These are phyloP conservation scores for Plasmodium billcollinsi DNA, from an alignment of 169 alveolate genomes.

Conservation along the genomic window DNA sequence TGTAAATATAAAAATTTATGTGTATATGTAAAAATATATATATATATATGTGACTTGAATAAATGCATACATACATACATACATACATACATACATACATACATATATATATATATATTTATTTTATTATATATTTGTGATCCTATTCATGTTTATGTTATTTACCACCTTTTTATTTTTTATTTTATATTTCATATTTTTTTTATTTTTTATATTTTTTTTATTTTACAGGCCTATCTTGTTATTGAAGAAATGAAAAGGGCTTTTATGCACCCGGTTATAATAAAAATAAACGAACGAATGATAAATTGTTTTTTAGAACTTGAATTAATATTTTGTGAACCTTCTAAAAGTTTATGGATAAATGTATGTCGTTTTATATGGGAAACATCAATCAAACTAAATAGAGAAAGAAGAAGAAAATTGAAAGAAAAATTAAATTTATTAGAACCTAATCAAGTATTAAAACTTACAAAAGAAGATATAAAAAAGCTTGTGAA, in stretches of 20 bases:
- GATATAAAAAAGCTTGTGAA: slow-evolving; percentile 47
- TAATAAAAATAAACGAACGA: slow-evolving; percentile 85
- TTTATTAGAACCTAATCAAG: slow-evolving; percentile 58
- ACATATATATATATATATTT: too few relatives aligned
- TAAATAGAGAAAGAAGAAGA: slow-evolving; percentile 71
- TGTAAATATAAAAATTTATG: slow-evolving; percentile 55
- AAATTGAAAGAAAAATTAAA: slow-evolving; percentile 48
- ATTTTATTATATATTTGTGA: too few relatives aligned
- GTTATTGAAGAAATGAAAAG: slow-evolving; percentile 90
- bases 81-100: too few relatives aligned
- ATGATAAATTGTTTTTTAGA: slow-evolving; percentile 86
- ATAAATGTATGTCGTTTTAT: slow-evolving; percentile 81
- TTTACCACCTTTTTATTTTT: background rate
- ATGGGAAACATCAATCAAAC: slow-evolving; percentile 82
- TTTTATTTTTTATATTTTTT: slow-evolving; percentile 1
- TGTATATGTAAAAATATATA: background rate
- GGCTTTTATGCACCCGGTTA: slow-evolving; percentile 86
- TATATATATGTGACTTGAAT: too few relatives aligned
- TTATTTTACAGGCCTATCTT: slow-evolving; percentile 80
- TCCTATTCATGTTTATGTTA: too few relatives aligned
- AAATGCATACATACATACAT: too few relatives aligned
- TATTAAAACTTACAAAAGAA: slow-evolving; percentile 56
- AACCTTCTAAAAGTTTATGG: slow-evolving; percentile 85
- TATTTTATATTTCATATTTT: too few relatives aligned
- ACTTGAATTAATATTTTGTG: slow-evolving; percentile 84